phyloP scores from a whole-genome alignment of 2,329 filamentous ascomycete genomes.

The Biscogniauxia marginata region DNA sequence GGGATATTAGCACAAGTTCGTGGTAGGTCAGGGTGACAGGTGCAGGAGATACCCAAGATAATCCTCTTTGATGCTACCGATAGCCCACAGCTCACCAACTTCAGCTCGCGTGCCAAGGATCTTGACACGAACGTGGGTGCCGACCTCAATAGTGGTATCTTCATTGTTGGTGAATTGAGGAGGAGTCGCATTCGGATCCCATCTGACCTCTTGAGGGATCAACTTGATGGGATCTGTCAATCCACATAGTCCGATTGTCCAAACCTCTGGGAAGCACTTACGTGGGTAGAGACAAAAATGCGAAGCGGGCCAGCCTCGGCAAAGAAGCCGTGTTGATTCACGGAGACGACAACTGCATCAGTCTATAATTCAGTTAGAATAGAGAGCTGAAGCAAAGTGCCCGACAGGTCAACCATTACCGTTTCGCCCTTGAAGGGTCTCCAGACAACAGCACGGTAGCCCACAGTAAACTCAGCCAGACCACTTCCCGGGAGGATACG shows the following conservation, averaged over 20 bases:
- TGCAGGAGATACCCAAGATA: constrained; percentile 59
- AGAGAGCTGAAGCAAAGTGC: constrained; percentile 12
- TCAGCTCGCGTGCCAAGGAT: constrained; percentile 92
- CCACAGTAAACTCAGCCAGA: constrained; percentile 89
- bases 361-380: constrained; percentile 56
- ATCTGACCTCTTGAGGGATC: constrained; percentile 89
- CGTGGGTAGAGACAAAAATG: constrained; percentile 79
- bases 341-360: constrained; percentile 88
- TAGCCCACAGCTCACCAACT: constrained; percentile 92
- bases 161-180: constrained; percentile 95
- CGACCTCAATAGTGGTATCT: constrained; percentile 89
- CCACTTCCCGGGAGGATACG: constrained; percentile 89
- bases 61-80: constrained; percentile 92
- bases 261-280: constrained; percentile 40
- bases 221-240: constrained; percentile 54
- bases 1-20: constrained; percentile 6
- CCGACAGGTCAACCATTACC: constrained; percentile 54
- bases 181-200: constrained; percentile 93
- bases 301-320: constrained; percentile 75
- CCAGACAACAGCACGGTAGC: constrained; percentile 96
- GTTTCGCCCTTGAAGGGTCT: constrained; percentile 97
- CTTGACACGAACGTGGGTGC: constrained; percentile 90
- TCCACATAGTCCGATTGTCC: constrained; percentile 1
- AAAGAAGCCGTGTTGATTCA: constrained; percentile 91
- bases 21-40: constrained; percentile 6